These are phyloP conservation scores for Fistulinella prunicolor DNA, from an alignment of 768 basidiomycete genomes.

Conservation along the genomic window DNA sequence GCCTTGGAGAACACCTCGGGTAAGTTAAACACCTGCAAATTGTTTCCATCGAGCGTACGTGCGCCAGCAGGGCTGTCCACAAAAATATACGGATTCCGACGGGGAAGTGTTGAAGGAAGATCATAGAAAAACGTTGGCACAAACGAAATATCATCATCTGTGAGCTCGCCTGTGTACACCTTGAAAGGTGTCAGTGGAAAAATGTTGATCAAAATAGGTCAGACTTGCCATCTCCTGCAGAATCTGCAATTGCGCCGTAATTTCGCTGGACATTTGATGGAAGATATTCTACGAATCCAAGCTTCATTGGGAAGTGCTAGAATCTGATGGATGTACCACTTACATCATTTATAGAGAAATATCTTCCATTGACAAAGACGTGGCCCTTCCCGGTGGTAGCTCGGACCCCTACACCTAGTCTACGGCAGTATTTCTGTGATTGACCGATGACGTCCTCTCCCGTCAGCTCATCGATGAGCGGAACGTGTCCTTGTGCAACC, in stretches of 20 bases:
- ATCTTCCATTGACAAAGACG: conserved; percentile 88
- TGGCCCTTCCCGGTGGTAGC: conserved; percentile 50
- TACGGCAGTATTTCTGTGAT: conserved; percentile 50
- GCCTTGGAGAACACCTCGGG: conserved; percentile 31
- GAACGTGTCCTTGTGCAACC: conserved; percentile 32
- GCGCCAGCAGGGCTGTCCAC: conserved; percentile 42
- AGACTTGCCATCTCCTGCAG: conserved; percentile 67
- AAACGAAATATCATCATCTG: conserved; percentile 47
- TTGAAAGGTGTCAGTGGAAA: conserved; percentile 20
- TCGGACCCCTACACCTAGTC: conserved; percentile 50
- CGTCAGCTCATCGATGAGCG: conserved; percentile 25
- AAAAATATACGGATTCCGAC: conserved; percentile 77
- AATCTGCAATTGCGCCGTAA: conserved; percentile 57
- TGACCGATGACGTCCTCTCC: conserved; percentile 39
- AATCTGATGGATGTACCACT: conserved; percentile 23
- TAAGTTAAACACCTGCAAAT: conserved; percentile 24
- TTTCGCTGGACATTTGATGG: conserved; percentile 40
- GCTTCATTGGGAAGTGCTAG: not conserved
- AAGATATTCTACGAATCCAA: conserved; percentile 18
- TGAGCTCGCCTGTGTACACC: conserved; percentile 58
- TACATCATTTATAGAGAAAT: conserved; percentile 66
- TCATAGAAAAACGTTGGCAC: conserved; percentile 87
- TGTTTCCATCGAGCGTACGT: conserved; percentile 4
- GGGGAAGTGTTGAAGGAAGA: conserved; percentile 63
- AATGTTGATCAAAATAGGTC: not conserved